Conservation (phyloP, 306 rosid genomes). For the Citrullus mucosospermus region DNA sequence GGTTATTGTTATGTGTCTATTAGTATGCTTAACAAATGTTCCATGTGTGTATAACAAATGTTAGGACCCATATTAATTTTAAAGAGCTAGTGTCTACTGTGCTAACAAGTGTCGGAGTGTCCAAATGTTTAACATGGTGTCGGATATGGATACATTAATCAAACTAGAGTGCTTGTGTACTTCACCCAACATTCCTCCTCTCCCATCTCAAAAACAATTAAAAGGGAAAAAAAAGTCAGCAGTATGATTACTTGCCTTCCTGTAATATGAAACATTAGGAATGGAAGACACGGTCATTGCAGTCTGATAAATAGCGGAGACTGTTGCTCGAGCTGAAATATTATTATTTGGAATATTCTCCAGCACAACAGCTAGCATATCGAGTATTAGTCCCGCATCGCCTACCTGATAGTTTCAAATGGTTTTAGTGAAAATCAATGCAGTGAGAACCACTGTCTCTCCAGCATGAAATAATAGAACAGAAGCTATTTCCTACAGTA, state of each 20-base stretch:
- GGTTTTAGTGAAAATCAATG: slow-evolving; percentile 12
- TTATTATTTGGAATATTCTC: slow-evolving; percentile 48
- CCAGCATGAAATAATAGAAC: neutral
- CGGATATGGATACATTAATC: no score
- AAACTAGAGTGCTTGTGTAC: no score
- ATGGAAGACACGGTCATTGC: slow-evolving; percentile 58
- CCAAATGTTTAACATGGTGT: no score
- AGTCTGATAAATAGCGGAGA: slow-evolving; percentile 66
- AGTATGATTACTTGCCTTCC: slow-evolving; percentile 40
- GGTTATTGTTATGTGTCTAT: no score
- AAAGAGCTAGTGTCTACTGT: no score
- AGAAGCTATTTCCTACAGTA: neutral
- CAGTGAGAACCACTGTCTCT: neutral
- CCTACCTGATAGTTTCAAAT: slow-evolving; percentile 55
- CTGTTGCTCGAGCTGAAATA: slow-evolving; percentile 57
- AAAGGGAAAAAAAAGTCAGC: neutral
- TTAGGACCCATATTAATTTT: no score
- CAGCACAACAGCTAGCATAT: slow-evolving; percentile 73
- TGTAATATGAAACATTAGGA: slow-evolving; percentile 70
- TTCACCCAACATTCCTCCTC: neutral
- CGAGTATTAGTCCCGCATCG: slow-evolving; percentile 86
- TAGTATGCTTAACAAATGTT: no score
- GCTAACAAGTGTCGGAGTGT: no score
- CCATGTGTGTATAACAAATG: no score
- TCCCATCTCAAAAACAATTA: neutral